Percentiles rank a stretch among this genome's conserved stretches.
phyloP scores from a whole-genome alignment of 1,284 basidiomycete genomes.

The Ganoderma leucocontextum region DNA sequence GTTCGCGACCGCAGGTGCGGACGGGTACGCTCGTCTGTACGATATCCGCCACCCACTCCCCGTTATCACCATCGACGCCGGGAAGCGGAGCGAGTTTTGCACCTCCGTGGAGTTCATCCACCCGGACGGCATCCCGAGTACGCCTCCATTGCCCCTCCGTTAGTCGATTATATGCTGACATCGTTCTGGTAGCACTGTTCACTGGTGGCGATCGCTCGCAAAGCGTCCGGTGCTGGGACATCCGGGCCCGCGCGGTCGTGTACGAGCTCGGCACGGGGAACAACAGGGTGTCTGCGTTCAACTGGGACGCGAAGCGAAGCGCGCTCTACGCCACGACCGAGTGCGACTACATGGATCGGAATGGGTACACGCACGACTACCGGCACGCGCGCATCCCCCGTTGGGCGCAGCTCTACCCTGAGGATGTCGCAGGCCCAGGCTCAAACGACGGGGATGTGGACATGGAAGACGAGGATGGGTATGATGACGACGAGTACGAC shows the following conservation, averaged over 20 bases:
- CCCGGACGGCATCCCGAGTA: conserved; percentile 38
- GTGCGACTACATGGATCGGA: conserved; percentile 44
- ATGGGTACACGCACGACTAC: conserved; percentile 44
- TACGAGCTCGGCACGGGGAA: conserved; percentile 55
- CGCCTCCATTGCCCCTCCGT: conserved; percentile 17
- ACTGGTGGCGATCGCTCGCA: conserved; percentile 41
- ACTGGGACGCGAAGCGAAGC: conserved; percentile 44
- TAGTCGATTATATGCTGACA: not conserved
- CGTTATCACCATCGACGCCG: conserved; percentile 36
- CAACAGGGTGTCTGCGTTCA: conserved; percentile 44
- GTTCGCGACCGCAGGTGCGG: conserved; percentile 46
- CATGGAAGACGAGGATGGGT: conserved; percentile 25
- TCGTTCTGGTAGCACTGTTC: conserved; percentile 40
- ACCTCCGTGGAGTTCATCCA: conserved; percentile 32
- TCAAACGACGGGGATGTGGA: conserved; percentile 35
- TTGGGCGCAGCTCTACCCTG: conserved; percentile 26
- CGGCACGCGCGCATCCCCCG: conserved; percentile 34
- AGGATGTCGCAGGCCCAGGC: conserved; percentile 14
- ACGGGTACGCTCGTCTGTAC: conserved; percentile 49
- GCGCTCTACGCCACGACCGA: conserved; percentile 48
- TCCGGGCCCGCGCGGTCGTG: conserved; percentile 44
- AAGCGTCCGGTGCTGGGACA: conserved; percentile 49
- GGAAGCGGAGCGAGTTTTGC: conserved; percentile 24
- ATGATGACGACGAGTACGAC: conserved; percentile 18
- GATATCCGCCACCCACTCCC: conserved; percentile 44